Base-by-base conservation (phyloP, 371 early-diverging fungal species). In the Rhizopus arrhizus region DNA sequence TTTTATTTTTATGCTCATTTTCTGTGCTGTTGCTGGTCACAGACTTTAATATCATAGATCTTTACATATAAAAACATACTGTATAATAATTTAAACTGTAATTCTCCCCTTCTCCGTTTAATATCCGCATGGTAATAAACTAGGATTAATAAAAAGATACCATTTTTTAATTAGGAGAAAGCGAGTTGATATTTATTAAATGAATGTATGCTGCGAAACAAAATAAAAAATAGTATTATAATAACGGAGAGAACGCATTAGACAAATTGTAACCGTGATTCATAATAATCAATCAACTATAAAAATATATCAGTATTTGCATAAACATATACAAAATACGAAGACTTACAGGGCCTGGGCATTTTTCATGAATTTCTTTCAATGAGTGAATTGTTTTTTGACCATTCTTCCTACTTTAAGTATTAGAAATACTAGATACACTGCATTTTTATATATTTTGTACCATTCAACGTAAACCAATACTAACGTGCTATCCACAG, bases 11-110 rank as follows among this genome's bases (percentile, higher is more conserved):
- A 50, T 72, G 53, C 15, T 64, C 2, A 54, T 73, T 22, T 77
- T 77, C 56, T 73, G 77, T 48, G 46, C 64, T 40, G 31, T 73
- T 12, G 70, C 74, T 28, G 77, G 77, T 40, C 71, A 65, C 51
- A 63, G 77, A 48, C 64, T 77, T 22, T 77, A 64, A 71, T 33
- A 46, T 3, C 16, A 59, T 0, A 12, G 35, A 45, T 45, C 40
- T 40, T 40, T 40, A 40, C 12, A 10, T 40, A 40, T 40, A 40
- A 7, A 40, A 10, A 40, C 22, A 22, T 22, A 22, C 22, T 22
- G 22, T 22, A 22, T 22, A 22, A 22, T 22, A 22, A 22, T 22
- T 2, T 22, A 22, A 22, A 22, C 22, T 22, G 22, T 22, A 22
- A 22, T 22, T 22, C 22, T 22, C 22, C 22, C 22, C 22, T 22